Conservation (phyloP, 164 flowering plant genomes). For the Amborella trichopoda region DNA sequence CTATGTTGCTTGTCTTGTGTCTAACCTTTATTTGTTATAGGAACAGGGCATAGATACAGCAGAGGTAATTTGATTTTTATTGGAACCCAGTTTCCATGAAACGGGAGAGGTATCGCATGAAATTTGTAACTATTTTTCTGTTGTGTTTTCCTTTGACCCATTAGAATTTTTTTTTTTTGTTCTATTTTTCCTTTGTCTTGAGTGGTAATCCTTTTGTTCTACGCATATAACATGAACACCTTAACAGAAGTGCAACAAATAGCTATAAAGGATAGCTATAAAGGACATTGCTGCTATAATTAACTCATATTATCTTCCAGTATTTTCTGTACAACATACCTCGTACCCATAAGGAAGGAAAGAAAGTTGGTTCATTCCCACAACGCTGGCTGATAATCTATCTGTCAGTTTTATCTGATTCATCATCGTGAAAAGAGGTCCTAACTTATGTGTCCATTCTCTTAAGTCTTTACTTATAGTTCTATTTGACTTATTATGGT, state of each 20-base stretch:
- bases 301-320: not conserved
- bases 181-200: too few species aligned
- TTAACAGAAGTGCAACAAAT: too few species aligned
- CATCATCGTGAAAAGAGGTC: slow-evolving; percentile 82
- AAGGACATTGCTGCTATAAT: slow-evolving; percentile 29
- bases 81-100: slow-evolving; percentile 90
- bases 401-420: slow-evolving; percentile 83
- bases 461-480: not conserved
- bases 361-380: slow-evolving; percentile 97
- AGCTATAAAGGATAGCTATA: slow-evolving; percentile 40
- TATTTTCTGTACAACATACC: not conserved
- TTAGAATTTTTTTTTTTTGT: too few species aligned
- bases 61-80: slow-evolving; percentile 77
- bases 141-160: not conserved
- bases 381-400: slow-evolving; percentile 83
- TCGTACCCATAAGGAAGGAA: slow-evolving; percentile 65
- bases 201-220: slow-evolving; percentile 9
- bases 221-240: slow-evolving; percentile 79
- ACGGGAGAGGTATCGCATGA: slow-evolving; percentile 77
- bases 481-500: too few species aligned
- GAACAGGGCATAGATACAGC: slow-evolving; percentile 70
- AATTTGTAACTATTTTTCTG: too few species aligned
- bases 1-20: not conserved
- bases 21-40: slow-evolving; percentile 27
- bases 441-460: not conserved